Percentiles rank a stretch among this genome's conserved stretches.
Evolutionary conservation across 306 rosid species (phyloP).

Genomic region (Cucumis cinereus): DNA sequence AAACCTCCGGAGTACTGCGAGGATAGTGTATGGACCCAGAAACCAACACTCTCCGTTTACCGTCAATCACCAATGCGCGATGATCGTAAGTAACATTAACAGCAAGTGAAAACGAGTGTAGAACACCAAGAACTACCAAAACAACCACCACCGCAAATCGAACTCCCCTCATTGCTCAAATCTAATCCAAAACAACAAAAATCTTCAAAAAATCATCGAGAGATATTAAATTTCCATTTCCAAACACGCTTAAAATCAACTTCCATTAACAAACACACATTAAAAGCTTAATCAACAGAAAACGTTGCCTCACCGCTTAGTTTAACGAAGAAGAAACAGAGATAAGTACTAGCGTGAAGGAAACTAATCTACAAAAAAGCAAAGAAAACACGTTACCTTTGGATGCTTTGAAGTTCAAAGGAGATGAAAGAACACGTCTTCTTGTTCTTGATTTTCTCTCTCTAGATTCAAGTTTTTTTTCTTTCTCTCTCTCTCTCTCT

Average conservation of each 20-base stretch:
- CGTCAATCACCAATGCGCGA: slow-evolving; percentile 70
- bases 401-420: neutral
- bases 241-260: neutral
- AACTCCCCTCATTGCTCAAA: slow-evolving; percentile 29
- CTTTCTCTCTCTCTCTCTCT: neutral
- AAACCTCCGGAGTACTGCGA: slow-evolving; percentile 82
- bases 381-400: slow-evolving; percentile 2
- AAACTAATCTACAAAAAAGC: neutral
- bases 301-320: slow-evolving; percentile 31
- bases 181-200: neutral
- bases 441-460: slow-evolving; percentile 3
- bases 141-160: slow-evolving; percentile 18
- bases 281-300: neutral
- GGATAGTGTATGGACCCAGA: slow-evolving; percentile 98
- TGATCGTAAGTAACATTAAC: slow-evolving; percentile 69
- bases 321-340: slow-evolving; percentile 3
- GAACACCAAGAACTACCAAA: slow-evolving; percentile 25
- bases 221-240: neutral
- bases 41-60: slow-evolving; percentile 57
- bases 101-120: slow-evolving; percentile 25
- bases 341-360: neutral
- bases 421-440: neutral
- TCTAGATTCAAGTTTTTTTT: neutral
- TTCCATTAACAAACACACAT: neutral
- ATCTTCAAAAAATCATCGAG: neutral